These are phyloP conservation scores for Neurospora tetraspora DNA, from an alignment of 495 filamentous ascomycete genomes.

Conservation along the genomic window DNA sequence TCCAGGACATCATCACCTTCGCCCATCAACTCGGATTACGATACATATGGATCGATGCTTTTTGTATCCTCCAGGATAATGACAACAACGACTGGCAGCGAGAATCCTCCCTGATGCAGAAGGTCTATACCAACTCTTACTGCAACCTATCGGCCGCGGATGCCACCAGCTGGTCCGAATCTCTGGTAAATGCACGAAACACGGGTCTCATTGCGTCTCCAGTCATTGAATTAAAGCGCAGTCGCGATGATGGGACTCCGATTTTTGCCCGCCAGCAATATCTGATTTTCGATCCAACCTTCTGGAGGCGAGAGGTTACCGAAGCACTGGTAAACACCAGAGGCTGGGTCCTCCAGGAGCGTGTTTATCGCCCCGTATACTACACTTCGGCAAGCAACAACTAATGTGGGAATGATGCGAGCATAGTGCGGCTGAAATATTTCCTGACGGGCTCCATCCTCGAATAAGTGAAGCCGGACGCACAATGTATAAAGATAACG, in stretches of 20 bases:
- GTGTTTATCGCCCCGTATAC: background rate
- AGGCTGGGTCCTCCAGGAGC: slow-evolving; percentile 1
- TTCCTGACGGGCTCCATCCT: background rate
- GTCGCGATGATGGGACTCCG: background rate
- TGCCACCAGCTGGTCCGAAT: background rate
- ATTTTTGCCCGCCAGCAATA: background rate
- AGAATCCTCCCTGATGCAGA: slow-evolving; percentile 1
- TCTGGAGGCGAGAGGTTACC: background rate
- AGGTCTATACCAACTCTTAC: background rate
- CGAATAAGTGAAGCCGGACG: background rate
- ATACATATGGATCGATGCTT: background rate
- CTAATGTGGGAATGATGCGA: slow-evolving; percentile 3
- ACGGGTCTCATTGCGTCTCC: background rate
- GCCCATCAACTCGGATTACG: background rate
- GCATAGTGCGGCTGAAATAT: background rate
- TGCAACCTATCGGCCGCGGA: background rate
- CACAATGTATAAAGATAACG: background rate
- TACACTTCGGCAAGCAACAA: slow-evolving; percentile 1
- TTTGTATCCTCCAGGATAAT: background rate
- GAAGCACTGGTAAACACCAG: background rate
- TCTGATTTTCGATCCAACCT: background rate
- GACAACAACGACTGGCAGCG: background rate
- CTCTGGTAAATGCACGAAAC: background rate
- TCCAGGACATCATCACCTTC: background rate
- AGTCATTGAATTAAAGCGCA: background rate